Evolutionary conservation across 140 eudicot species (phyloP).

Genomic region (Bidens hawaiensis): DNA sequence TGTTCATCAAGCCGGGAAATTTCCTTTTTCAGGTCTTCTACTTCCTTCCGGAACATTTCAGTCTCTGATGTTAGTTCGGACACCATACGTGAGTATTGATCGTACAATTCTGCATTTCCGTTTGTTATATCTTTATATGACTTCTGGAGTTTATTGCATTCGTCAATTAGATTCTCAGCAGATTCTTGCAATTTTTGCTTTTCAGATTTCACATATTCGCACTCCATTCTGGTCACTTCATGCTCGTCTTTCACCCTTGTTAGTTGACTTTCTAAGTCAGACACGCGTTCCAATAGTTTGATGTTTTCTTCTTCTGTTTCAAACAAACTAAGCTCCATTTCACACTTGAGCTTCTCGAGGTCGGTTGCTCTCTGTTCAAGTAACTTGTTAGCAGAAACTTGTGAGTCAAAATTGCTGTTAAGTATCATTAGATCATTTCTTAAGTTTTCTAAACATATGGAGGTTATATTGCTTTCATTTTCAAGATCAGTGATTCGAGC

Average conservation of each 20-base stretch:
- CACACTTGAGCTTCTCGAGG: slow-evolving; percentile 39
- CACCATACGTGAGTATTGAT: slow-evolving; percentile 36
- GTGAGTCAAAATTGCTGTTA: slow-evolving; percentile 47
- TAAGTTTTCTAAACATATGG: slow-evolving; percentile 54
- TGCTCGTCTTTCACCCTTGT: slow-evolving; percentile 30
- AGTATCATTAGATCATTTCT: slow-evolving; percentile 43
- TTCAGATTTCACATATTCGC: slow-evolving; percentile 37
- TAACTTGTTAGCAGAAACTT: slow-evolving; percentile 50
- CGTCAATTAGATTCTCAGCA: slow-evolving; percentile 38
- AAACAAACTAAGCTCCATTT: slow-evolving; percentile 41
- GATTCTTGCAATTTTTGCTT: slow-evolving; percentile 53
- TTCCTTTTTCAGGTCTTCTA: slow-evolving; percentile 43
- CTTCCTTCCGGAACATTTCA: slow-evolving; percentile 44
- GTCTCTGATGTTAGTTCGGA: slow-evolving; percentile 44
- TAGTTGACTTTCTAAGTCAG: slow-evolving; percentile 45
- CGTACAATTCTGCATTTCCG: slow-evolving; percentile 41
- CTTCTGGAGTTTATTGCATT: slow-evolving; percentile 43
- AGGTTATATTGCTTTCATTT: slow-evolving; percentile 41
- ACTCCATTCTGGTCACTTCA: slow-evolving; percentile 35
- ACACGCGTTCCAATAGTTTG: slow-evolving; percentile 34
- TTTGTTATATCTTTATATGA: slow-evolving; percentile 45
- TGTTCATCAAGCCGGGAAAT: slow-evolving; percentile 37
- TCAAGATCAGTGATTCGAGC: slow-evolving; percentile 31
- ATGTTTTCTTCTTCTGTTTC: slow-evolving; percentile 56
- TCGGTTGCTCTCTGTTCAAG: slow-evolving; percentile 45